These are phyloP conservation scores for Magnaporthiopsis poae DNA, from an alignment of 2,329 filamentous ascomycete species.

Conservation along the genomic window DNA sequence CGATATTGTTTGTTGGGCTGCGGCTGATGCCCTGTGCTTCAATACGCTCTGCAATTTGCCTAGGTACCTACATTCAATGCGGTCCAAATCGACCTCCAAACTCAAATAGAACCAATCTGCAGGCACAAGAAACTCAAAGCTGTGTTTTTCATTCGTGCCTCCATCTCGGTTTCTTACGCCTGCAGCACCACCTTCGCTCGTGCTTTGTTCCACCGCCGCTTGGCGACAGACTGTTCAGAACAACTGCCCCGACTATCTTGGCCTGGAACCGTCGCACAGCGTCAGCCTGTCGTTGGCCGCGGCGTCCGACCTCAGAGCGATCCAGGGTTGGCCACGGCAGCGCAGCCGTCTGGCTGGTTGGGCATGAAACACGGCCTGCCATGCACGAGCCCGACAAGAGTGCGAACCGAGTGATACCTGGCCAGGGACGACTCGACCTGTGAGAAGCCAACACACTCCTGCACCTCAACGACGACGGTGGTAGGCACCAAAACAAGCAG, in stretches of 20 bases:
- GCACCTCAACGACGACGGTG: background rate
- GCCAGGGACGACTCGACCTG: background rate
- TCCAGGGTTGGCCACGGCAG: background rate
- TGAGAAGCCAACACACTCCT: background rate
- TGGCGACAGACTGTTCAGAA: background rate
- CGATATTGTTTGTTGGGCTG: background rate
- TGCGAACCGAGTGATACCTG: background rate
- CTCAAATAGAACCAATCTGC: background rate
- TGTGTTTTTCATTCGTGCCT: no score
- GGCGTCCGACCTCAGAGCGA: background rate
- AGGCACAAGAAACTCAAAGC: background rate
- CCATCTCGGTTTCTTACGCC: no score
- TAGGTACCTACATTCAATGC: background rate
- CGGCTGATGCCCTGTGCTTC: background rate
- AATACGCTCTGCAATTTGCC: background rate
- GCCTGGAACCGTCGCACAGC: background rate
- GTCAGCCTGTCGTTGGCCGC: background rate
- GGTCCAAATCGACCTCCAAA: background rate
- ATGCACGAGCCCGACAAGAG: background rate
- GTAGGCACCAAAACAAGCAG: no score
- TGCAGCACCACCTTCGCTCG: background rate
- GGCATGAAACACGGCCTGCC: background rate
- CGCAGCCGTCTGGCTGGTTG: background rate
- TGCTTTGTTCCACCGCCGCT: background rate
- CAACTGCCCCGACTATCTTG: background rate